A percentile compares a stretch with the other conserved stretches of the same genome.
These are phyloP conservation scores for Ogataea haglerorum DNA, from an alignment of 805 yeast genomes.

Conservation along the genomic window DNA sequence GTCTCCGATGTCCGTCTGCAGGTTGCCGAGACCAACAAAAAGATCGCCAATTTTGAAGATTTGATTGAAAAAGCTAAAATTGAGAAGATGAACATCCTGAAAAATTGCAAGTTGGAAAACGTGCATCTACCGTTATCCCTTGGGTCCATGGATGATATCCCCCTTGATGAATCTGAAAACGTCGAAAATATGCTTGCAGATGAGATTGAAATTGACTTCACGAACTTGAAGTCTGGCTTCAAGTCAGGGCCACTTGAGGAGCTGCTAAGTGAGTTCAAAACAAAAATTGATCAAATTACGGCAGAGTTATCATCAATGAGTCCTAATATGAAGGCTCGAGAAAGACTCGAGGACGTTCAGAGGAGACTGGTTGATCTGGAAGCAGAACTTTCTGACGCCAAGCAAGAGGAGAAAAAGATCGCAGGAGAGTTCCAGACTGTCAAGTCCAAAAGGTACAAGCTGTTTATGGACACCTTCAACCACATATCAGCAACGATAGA, in stretches of 20 bases:
- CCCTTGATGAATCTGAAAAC: slow-evolving; percentile 50
- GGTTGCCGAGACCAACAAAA: slow-evolving; percentile 30
- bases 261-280: slow-evolving; percentile 26
- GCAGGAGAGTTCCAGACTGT: slow-evolving; percentile 56
- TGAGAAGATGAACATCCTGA: slow-evolving; percentile 57
- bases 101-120: slow-evolving; percentile 72
- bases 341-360: slow-evolving; percentile 68
- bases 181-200: slow-evolving; percentile 34
- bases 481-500: slow-evolving; percentile 74
- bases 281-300: slow-evolving; percentile 34
- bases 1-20: slow-evolving; percentile 32
- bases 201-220: slow-evolving; percentile 54
- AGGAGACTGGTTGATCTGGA: slow-evolving; percentile 58
- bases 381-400: slow-evolving; percentile 57
- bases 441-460: slow-evolving; percentile 53
- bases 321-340: slow-evolving; percentile 81
- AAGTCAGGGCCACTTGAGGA: slow-evolving; percentile 32
- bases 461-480: slow-evolving; percentile 70
- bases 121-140: slow-evolving; percentile 58
- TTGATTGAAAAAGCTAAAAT: slow-evolving; percentile 49
- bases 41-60: slow-evolving; percentile 45
- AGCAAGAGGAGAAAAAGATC: slow-evolving; percentile 55
- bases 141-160: slow-evolving; percentile 59
- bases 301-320: slow-evolving; percentile 48
- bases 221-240: slow-evolving; percentile 40